Conservation (phyloP, 2,329 filamentous ascomycete species). For the Lachnellula hyalina region DNA sequence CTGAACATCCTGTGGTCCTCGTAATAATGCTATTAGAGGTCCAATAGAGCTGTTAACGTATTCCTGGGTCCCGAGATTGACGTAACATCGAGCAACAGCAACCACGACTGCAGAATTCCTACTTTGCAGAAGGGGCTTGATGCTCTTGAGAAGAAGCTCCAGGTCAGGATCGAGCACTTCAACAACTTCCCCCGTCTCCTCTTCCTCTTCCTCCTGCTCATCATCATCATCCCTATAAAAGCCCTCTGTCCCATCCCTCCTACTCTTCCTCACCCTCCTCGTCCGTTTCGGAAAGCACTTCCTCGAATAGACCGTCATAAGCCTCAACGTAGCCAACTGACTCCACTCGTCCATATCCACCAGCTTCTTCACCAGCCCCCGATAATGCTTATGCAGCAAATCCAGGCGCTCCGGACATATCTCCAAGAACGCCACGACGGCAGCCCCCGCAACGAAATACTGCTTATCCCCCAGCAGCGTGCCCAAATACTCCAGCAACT, state of each 20-base stretch:
- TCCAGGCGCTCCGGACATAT: slow-evolving; percentile 84
- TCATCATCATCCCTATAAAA: slow-evolving; percentile 74
- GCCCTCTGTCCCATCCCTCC: slow-evolving; percentile 51
- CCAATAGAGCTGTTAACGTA: slow-evolving; percentile 74
- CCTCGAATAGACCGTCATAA: slow-evolving; percentile 81
- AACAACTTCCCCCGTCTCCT: slow-evolving; percentile 44
- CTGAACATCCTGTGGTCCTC: slow-evolving; percentile 80
- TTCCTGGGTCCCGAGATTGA: slow-evolving; percentile 73
- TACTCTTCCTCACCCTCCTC: slow-evolving; percentile 50
- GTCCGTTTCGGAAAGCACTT: slow-evolving; percentile 77
- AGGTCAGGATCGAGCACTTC: slow-evolving; percentile 73
- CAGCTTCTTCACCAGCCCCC: slow-evolving; percentile 76
- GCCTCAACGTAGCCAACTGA: slow-evolving; percentile 73
- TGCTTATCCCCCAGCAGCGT: slow-evolving; percentile 82
- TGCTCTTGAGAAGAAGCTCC: slow-evolving; percentile 70
- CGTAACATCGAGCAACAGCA: slow-evolving; percentile 78
- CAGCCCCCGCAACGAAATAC: slow-evolving; percentile 94
- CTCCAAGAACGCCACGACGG: slow-evolving; percentile 82
- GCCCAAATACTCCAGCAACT: slow-evolving; percentile 76
- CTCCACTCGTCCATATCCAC: slow-evolving; percentile 99
- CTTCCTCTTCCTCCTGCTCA: slow-evolving; percentile 35
- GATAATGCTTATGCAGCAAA: slow-evolving; percentile 86
- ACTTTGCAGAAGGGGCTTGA: slow-evolving; percentile 81
- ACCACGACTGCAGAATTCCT: slow-evolving; percentile 91
- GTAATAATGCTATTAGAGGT: slow-evolving; percentile 78